phyloP scores from a whole-genome alignment of 495 filamentous ascomycete genomes.

The Staphylotrichum longicolle region DNA sequence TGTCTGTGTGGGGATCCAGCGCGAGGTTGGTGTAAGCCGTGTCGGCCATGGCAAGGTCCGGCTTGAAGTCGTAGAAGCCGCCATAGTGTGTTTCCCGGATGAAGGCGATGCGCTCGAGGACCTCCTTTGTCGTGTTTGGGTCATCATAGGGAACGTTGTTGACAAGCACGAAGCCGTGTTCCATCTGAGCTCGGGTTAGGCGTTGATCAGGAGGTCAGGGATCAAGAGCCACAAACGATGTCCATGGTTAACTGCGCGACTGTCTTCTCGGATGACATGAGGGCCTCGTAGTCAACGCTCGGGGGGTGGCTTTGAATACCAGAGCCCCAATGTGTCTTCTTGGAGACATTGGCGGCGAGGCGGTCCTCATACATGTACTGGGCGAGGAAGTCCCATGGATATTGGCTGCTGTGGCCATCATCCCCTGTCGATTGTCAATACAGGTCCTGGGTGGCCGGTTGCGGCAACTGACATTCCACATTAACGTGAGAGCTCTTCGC shows the following conservation, averaged over 20 bases:
- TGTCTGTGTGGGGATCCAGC: conserved; percentile 83
- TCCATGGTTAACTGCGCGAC: conserved; percentile 41
- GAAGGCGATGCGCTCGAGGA: conserved; percentile 77
- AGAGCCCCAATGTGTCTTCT: conserved; percentile 10
- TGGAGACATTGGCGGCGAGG: not conserved
- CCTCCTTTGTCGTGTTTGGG: conserved; percentile 63
- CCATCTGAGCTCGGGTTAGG: conserved; percentile 30
- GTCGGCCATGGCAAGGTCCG: conserved; percentile 82
- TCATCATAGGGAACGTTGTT: conserved; percentile 58
- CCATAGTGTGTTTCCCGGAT: conserved; percentile 89
- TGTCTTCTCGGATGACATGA: conserved; percentile 49
- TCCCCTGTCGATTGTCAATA: conserved; percentile 27
- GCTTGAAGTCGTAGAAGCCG: conserved; percentile 92
- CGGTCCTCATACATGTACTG: conserved; percentile 41
- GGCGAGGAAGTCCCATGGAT: conserved; percentile 52
- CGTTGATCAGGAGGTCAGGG: not conserved
- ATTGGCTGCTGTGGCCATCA: conserved; percentile 57
- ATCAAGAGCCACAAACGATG: conserved; percentile 27
- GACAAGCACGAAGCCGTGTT: conserved; percentile 70
- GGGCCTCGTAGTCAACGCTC: conserved; percentile 53
- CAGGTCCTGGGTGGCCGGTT: not conserved
- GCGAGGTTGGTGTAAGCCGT: conserved; percentile 86
- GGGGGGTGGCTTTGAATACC: conserved; percentile 46
- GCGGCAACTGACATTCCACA: conserved; percentile 43
- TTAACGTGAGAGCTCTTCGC: conserved; percentile 35